Percentiles rank a stretch among this genome's conserved stretches.
phyloP scores from a whole-genome alignment of 768 basidiomycete species.

The Lentinus tigrinus region DNA sequence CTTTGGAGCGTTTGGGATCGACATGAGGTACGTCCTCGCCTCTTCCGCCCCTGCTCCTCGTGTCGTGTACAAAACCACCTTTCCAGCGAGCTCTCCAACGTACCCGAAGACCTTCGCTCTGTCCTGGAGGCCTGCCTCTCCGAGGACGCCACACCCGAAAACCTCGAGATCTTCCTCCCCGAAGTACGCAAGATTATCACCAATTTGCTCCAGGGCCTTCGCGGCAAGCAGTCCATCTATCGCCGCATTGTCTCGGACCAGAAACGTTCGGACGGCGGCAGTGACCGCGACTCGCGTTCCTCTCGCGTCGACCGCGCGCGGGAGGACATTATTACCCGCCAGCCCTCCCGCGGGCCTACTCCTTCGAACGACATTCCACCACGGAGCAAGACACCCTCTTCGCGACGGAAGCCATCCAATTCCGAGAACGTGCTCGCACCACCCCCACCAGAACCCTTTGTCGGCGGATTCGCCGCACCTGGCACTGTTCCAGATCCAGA shows the following conservation, averaged over 20 bases:
- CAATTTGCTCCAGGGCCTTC: slow-evolving; percentile 88
- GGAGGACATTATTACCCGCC: slow-evolving; percentile 37
- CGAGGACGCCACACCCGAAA: slow-evolving; percentile 84
- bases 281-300: slow-evolving; percentile 57
- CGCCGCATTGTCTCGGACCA: slow-evolving; percentile 70
- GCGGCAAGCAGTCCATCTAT: slow-evolving; percentile 87
- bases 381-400: slow-evolving; percentile 38
- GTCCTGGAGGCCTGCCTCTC: slow-evolving; percentile 90
- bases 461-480: slow-evolving; percentile 49
- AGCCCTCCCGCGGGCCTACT: slow-evolving; percentile 16
- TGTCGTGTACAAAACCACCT: not conserved
- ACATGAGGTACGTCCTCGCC: slow-evolving; percentile 79
- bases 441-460: slow-evolving; percentile 38
- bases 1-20: slow-evolving; percentile 80
- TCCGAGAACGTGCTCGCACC: slow-evolving; percentile 6
- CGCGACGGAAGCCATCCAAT: slow-evolving; percentile 25
- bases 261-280: slow-evolving; percentile 44
- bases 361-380: slow-evolving; percentile 32
- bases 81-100: slow-evolving; percentile 76
- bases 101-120: slow-evolving; percentile 85
- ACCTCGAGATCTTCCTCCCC: slow-evolving; percentile 87
- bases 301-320: slow-evolving; percentile 41
- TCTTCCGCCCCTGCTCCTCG: slow-evolving; percentile 22
- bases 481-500: slow-evolving; percentile 7
- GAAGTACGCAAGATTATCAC: slow-evolving; percentile 92